Conservation (phyloP, 306 rosid species). For the Trifolium repens region DNA sequence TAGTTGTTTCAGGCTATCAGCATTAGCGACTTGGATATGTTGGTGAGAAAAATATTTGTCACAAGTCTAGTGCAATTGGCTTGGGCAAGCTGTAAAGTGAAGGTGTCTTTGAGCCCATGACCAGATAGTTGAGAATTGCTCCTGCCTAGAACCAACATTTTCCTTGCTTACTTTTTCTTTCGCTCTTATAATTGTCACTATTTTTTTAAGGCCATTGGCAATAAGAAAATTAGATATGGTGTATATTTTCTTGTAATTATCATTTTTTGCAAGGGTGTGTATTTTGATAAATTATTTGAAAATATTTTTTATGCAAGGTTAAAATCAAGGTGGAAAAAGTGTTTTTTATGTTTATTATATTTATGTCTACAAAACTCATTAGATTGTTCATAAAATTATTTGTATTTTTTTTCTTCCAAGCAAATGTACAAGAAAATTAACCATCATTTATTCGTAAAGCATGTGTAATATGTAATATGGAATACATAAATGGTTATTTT, state of each 20-base stretch:
- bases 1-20: slow-evolving; percentile 23
- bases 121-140: neutral
- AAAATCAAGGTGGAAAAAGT: no score
- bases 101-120: neutral
- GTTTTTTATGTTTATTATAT: no score
- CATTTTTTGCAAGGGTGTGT: neutral
- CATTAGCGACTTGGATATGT: slow-evolving; percentile 32
- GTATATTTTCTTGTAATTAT: neutral
- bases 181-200: neutral
- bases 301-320: no score
- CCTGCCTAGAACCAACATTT: neutral
- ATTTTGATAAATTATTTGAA: neutral
- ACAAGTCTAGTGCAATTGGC: slow-evolving; percentile 32
- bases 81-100: slow-evolving; percentile 40
- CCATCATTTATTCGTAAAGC: no score
- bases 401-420: no score
- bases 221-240: neutral
- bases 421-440: no score
- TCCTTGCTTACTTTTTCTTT: neutral
- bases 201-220: neutral
- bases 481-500: no score
- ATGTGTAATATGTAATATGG: no score
- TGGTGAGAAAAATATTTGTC: slow-evolving; percentile 30
- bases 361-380: no score
- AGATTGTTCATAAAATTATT: no score